phyloP scores from a whole-genome alignment of 768 basidiomycete species.

The Cytidiella melzeri region DNA sequence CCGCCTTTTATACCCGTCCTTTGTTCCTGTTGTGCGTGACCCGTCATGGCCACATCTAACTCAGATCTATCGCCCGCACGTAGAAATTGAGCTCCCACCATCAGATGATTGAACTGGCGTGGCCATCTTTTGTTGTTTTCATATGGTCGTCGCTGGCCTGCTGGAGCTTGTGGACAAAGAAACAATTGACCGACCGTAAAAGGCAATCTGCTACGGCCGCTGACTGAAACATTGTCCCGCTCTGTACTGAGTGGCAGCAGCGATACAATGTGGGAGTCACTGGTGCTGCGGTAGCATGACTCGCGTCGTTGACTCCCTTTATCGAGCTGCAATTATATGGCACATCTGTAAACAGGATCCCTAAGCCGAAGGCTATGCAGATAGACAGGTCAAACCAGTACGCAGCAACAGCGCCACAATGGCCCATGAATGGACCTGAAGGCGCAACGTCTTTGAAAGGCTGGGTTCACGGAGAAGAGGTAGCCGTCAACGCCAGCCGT shows the following conservation, averaged over 20 bases:
- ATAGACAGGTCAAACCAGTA: too few species aligned
- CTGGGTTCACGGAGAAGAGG: too few species aligned
- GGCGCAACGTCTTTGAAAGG: too few species aligned
- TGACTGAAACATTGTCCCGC: too few species aligned
- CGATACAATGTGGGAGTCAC: too few species aligned
- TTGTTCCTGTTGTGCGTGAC: neutral
- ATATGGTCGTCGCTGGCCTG: neutral
- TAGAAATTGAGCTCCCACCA: neutral
- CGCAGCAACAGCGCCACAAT: constrained; percentile 3
- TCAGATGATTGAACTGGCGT: neutral
- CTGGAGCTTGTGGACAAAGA: constrained; percentile 3
- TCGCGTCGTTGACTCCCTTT: too few species aligned
- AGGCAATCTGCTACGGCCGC: constrained; percentile 2
- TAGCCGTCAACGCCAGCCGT: too few species aligned
- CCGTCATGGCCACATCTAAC: neutral
- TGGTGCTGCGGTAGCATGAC: too few species aligned
- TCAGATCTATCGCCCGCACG: neutral
- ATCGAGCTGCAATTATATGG: too few species aligned
- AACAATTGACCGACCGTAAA: constrained; percentile 7
- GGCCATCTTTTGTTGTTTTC: constrained; percentile 3
- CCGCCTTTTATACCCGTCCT: neutral
- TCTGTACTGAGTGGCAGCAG: too few species aligned
- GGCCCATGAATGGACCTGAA: neutral
- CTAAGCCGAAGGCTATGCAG: too few species aligned
- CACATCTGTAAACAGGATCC: too few species aligned